These are phyloP conservation scores for Skeletonema menzelii DNA, from an alignment of 108 stramenopile genomes.

Conservation along the genomic window DNA sequence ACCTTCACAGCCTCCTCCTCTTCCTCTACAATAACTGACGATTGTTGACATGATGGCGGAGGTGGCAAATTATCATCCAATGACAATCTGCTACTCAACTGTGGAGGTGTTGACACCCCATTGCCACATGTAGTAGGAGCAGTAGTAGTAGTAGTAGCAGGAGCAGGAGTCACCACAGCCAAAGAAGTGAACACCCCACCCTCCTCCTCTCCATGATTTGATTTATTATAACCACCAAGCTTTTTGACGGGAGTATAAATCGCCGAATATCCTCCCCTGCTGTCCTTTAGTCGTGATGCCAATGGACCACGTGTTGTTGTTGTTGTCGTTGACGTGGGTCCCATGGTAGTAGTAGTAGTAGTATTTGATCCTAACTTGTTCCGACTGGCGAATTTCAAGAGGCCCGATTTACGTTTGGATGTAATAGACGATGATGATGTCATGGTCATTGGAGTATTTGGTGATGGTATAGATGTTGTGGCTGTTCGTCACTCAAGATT, in stretches of 20 bases:
- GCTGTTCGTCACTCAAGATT: neutral
- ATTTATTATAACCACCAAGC: neutral
- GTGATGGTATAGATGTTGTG: neutral
- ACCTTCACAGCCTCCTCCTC: conserved; percentile 35
- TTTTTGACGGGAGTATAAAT: neutral
- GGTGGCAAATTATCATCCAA: neutral
- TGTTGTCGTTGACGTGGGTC: too few species aligned
- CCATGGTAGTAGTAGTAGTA: neutral
- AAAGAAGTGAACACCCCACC: neutral
- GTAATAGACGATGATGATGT: neutral
- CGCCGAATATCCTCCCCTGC: neutral
- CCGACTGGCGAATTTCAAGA: conserved; percentile 1
- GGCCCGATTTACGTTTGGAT: conserved; percentile 21
- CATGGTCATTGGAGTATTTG: neutral
- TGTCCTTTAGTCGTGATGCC: neutral
- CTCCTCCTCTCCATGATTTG: neutral
- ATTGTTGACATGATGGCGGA: neutral
- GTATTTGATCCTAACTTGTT: neutral
- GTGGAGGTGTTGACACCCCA: neutral
- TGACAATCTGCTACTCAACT: neutral
- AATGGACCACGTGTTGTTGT: neutral
- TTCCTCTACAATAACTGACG: neutral
- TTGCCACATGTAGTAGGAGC: neutral
- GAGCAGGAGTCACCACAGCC: neutral
- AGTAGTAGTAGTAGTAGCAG: too few species aligned